Evolutionary conservation across 768 basidiomycete genomes (phyloP).

Genomic region (Termitomyces sp.): DNA sequence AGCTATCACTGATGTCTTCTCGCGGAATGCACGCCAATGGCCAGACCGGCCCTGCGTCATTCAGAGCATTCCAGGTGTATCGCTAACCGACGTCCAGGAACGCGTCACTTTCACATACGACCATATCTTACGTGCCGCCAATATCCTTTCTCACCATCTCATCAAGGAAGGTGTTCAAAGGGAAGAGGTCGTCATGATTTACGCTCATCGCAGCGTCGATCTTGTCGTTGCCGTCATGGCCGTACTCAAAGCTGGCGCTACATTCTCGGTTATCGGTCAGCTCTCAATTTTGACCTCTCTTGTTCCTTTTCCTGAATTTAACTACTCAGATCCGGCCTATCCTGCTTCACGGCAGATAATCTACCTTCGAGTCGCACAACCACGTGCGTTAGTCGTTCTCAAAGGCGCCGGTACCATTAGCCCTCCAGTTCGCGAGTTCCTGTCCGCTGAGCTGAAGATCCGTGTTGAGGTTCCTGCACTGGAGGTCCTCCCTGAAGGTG

Average conservation of each 20-base stretch:
- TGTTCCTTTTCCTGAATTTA: not conserved
- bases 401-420: conserved; percentile 83
- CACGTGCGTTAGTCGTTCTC: conserved; percentile 86
- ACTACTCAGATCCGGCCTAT: conserved; percentile 82
- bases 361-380: conserved; percentile 89
- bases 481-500: conserved; percentile 60
- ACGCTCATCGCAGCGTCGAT: conserved; percentile 93
- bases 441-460: conserved; percentile 72
- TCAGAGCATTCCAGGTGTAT: conserved; percentile 55
- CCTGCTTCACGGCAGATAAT: conserved; percentile 89
- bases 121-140: conserved; percentile 78
- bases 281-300: conserved; percentile 5
- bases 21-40: conserved; percentile 71
- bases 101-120: conserved; percentile 68
- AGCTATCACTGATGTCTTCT: conserved; percentile 94
- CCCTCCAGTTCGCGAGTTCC: conserved; percentile 78
- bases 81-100: conserved; percentile 40
- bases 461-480: conserved; percentile 90
- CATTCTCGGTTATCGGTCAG: conserved; percentile 94
- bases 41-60: conserved; percentile 89
- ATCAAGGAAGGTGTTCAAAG: conserved; percentile 80
- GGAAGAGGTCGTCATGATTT: conserved; percentile 98
- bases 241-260: conserved; percentile 91
- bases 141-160: conserved; percentile 87
- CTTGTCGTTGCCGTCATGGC: conserved; percentile 97